Evolutionary conservation across 73 alveolate genomes (phyloP).

Genomic region (Paramecium octaurelia): DNA sequence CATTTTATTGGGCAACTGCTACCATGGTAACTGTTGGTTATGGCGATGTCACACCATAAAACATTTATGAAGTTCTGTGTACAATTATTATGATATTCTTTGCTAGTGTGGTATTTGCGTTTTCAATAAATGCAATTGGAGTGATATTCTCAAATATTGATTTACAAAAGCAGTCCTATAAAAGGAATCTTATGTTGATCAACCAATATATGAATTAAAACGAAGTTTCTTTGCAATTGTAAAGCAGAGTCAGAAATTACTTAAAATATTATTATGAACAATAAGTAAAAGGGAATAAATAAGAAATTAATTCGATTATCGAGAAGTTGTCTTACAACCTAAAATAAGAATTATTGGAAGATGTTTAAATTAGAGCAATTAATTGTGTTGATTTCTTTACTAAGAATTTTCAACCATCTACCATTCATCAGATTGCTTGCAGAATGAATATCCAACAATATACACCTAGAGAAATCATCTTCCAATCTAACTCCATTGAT

Average conservation of each 20-base stretch:
- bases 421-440: not conserved
- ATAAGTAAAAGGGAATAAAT: not conserved
- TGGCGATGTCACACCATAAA: not conserved
- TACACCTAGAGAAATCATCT: not conserved
- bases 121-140: constrained; percentile 18
- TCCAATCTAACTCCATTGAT: not conserved
- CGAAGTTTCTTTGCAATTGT: not conserved
- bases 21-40: constrained; percentile 48
- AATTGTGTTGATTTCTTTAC: not conserved
- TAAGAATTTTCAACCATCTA: not conserved
- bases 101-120: constrained; percentile 24
- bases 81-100: not conserved
- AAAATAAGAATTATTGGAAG: not conserved
- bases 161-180: not conserved
- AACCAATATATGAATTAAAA: not conserved
- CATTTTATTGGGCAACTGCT: constrained; percentile 38
- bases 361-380: not conserved
- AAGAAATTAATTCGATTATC: not conserved
- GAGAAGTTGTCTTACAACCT: not conserved
- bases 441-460: not conserved
- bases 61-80: constrained; percentile 1
- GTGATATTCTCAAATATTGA: not conserved
- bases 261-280: not conserved
- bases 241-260: constrained; percentile 7
- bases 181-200: not conserved